Percentiles rank a stretch among this genome's conserved stretches.
phyloP scores from a whole-genome alignment of 352 stramenopile species.

The Phytophthora macrochlamydospora region DNA sequence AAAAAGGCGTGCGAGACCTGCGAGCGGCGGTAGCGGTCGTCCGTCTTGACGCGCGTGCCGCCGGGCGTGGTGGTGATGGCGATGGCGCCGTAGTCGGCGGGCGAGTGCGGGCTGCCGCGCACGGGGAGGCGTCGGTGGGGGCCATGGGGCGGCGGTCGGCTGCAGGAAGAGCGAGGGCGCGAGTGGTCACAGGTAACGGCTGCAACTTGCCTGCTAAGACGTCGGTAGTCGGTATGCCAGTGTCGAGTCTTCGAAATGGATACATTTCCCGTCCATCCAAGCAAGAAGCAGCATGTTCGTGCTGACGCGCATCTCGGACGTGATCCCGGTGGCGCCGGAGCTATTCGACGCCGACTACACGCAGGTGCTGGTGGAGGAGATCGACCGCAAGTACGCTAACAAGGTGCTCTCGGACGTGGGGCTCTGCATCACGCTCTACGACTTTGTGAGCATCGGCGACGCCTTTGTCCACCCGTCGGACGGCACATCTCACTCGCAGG shows the following conservation, averaged over 20 bases:
- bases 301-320: slow-evolving; percentile 83
- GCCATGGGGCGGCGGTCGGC: slow-evolving; percentile 5
- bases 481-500: slow-evolving; percentile 86
- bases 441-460: slow-evolving; percentile 89
- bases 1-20: slow-evolving; percentile 74
- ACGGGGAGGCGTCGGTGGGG: slow-evolving; percentile 1
- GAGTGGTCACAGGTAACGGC: too few relatives aligned
- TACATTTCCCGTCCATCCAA: too few relatives aligned
- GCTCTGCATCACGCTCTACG: slow-evolving; percentile 89
- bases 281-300: slow-evolving; percentile 68
- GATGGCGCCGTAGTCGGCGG: slow-evolving; percentile 31
- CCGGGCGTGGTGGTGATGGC: slow-evolving; percentile 16
- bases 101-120: slow-evolving; percentile 11
- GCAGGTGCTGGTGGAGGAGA: slow-evolving; percentile 88
- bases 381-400: slow-evolving; percentile 92
- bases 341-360: slow-evolving; percentile 86
- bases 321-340: slow-evolving; percentile 82
- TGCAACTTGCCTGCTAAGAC: too few relatives aligned
- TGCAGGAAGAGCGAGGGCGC: too few relatives aligned
- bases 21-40: slow-evolving; percentile 52
- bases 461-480: slow-evolving; percentile 86
- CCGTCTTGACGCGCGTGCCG: slow-evolving; percentile 24
- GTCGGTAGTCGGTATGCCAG: too few relatives aligned
- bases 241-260: too few relatives aligned
- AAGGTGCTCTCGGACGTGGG: slow-evolving; percentile 89